Evolutionary conservation across 2,329 filamentous ascomycete genomes (phyloP), one percentile per base, ranked within the genome.

Genomic region (Fusarium duplospermum): DNA sequence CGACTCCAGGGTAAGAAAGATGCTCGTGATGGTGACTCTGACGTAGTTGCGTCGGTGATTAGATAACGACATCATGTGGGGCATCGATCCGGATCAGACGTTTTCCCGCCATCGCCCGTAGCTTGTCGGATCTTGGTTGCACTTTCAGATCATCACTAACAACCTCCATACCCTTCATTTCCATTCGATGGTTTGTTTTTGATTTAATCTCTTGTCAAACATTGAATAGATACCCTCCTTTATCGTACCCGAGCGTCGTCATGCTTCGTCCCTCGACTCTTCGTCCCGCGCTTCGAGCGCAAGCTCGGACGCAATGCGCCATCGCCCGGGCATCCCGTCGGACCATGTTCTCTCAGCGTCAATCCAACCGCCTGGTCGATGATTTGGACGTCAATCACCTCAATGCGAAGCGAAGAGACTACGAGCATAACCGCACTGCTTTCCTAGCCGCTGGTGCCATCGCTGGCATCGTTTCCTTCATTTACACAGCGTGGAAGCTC

Each of bases 401-500:
- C 71, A 82, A 86, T 50, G 79, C 82, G 42, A 80, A 86, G 66
- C 82, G 86, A 14, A 82, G 84, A 62, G 83, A 88, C 59, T 89
- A 90, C 78, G 83, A 89, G 71, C 81, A 83, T 33, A 86, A 87
- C 66, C 85, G 87, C 42, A 87, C 83, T 5, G 84, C 85, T 14
- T 90, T 90, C 73, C 84, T 90, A 11, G 79, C 86, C 20, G 85
- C 84, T 18, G 89, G 89, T 22, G 83, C 85, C 22, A 72, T 88
- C 13, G 85, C 87, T 6, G 87, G 89, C 33, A 76, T 87, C 66
- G 78, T 89, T 35, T 86, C 87, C 27, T 86, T 87, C 76, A 76
- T 84, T 69, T 89, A 88, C 80, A 88, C 87, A 4, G 85, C 84
- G 11, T 88, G 82, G 80, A 88, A 88, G 78, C 84, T 90, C 47